Evolutionary conservation across 164 flowering plant genomes (phyloP), one percentile per base, ranked within the genome.

Genomic region (Magnolia officinalis): DNA sequence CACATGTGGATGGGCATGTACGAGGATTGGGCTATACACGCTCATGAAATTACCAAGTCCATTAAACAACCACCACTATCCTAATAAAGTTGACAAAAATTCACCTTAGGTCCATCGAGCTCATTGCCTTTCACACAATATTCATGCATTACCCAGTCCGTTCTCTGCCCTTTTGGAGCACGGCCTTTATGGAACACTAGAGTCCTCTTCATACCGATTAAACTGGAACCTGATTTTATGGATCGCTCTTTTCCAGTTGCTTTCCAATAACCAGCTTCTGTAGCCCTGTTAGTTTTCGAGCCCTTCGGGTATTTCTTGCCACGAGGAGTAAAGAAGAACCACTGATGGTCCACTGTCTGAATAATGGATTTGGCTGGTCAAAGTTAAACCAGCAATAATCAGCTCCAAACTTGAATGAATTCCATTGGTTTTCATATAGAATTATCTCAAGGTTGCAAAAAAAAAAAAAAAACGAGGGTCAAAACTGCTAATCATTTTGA

Each of bases 151-250:
- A 77, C 51, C 79, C 79, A 77, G 50, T 72, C 64, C 2, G 75
- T 77, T 31, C 72, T 72, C 64, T 64, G 65, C n/a, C 75, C 75
- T 59, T 71, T 49, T 8, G 79, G 79, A 64, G 75, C 75, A 65
- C 75, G 79, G 7, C 79, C 79, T 64, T 6, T 51, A 65, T 77
- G 50, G 75, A 77, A 77, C 50, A 77, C 79, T 18, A 72, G 65
- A 18, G 79, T 72, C 45, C 51, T 77, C 63, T 64, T 77, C 23
- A 58, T 77, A 20, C 71, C 79, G 8, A 77, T 72, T 21, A 72
- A 18, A n/a, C 29, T 66, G 50, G 19, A 55, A 19, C 65, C 71
- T 23, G 75, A 65, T 67, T 72, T 77, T 23, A 77, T 67, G 8
- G 52, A 11, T 18, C 65, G 75, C 50, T 72, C 74, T 45, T 77